A percentile compares a stretch with the other conserved stretches of the same genome.
Evolutionary conservation across 2,329 filamentous ascomycete species (phyloP).

Genomic region (Diaporthe sp.): DNA sequence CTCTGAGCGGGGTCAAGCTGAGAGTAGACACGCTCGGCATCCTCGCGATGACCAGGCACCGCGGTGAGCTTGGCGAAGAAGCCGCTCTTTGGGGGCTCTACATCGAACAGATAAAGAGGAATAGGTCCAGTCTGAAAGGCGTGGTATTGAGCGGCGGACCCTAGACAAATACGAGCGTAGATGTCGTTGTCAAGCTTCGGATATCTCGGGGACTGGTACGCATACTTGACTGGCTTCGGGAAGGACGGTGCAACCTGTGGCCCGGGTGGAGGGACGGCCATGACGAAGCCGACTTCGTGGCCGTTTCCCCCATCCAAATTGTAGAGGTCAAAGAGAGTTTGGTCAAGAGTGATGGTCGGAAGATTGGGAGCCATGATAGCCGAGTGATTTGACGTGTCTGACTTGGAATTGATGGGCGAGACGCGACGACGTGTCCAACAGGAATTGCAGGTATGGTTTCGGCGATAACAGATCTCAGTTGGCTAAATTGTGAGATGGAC

Average conservation of each 20-base stretch:
- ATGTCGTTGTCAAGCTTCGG: conserved; percentile 5
- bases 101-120: conserved; percentile 12
- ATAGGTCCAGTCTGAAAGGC: conserved; percentile 21
- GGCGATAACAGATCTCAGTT: background rate
- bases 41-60: background rate
- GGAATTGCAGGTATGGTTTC: background rate
- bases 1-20: conserved; percentile 3
- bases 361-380: background rate
- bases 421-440: background rate
- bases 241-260: conserved; percentile 2
- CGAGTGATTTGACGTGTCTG: background rate
- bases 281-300: conserved; percentile 17
- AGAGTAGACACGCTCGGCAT: conserved; percentile 23
- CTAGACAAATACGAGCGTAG: conserved; percentile 8
- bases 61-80: conserved; percentile 5
- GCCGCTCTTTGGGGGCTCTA: conserved; percentile 18
- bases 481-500: background rate
- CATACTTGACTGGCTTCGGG: conserved; percentile 23
- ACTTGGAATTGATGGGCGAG: background rate
- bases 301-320: conserved; percentile 20
- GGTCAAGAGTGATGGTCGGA: conserved; percentile 7
- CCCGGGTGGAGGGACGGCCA: conserved; percentile 17
- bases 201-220: conserved; percentile 17
- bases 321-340: conserved; percentile 11
- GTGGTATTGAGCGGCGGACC: background rate